Evolutionary conservation across 305 asterid species (phyloP).

Genomic region (Petunia hybrid): DNA sequence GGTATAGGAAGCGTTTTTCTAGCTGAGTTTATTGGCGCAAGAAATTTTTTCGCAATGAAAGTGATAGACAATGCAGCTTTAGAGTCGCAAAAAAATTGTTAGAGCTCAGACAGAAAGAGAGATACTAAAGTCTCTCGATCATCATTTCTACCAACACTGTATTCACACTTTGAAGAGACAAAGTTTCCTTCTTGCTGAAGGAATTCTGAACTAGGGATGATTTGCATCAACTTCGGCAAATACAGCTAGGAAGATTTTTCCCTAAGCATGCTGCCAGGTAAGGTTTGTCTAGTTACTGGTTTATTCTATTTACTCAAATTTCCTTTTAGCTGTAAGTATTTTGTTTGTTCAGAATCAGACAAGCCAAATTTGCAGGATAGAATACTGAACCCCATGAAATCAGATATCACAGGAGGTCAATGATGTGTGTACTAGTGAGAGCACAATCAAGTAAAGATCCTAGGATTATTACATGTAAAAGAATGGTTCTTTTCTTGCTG

Average conservation of each 20-base stretch:
- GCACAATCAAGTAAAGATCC: too few relatives aligned
- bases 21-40: constrained; percentile 52
- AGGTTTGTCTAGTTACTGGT: not conserved
- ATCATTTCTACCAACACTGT: constrained; percentile 49
- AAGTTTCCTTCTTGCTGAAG: constrained; percentile 50
- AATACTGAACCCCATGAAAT: too few relatives aligned
- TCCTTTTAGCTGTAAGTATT: too few relatives aligned
- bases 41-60: constrained; percentile 54
- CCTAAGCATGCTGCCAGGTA: constrained; percentile 62
- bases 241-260: constrained; percentile 56
- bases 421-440: too few relatives aligned
- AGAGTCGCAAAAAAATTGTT: constrained; percentile 52
- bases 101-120: constrained; percentile 63
- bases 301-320: too few relatives aligned
- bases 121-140: constrained; percentile 56
- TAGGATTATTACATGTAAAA: too few relatives aligned
- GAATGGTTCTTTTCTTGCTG: too few relatives aligned
- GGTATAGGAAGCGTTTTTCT: constrained; percentile 57
- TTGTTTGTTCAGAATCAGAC: too few relatives aligned
- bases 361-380: too few relatives aligned
- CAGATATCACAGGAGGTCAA: too few relatives aligned
- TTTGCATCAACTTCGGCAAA: constrained; percentile 56
- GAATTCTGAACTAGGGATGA: constrained; percentile 63
- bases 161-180: too few relatives aligned
- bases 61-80: constrained; percentile 31